Base-by-base conservation (phyloP, 2,329 filamentous ascomycete species). In the Hypoxylon sp. region DNA sequence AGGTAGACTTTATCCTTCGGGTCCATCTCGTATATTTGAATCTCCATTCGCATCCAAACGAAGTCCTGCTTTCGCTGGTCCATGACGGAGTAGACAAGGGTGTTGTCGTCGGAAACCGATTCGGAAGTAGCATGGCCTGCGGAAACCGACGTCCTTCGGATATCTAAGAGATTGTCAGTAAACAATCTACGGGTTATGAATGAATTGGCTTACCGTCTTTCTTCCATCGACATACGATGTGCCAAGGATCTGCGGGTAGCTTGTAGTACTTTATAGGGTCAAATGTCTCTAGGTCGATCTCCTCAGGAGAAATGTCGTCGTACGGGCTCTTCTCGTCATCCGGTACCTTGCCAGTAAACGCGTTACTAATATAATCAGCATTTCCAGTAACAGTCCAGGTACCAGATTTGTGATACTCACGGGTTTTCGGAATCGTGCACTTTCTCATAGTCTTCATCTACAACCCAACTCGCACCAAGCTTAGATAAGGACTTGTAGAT, bases 1-100 rank as follows among this genome's bases (percentile, higher is more conserved):
- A 99, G 89, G 78, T 94, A 98, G 69, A 95, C 94, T 57, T 92
- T 91, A 60, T 68, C 65, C 32, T 68, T 68, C 4, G 89, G 88
- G 77, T 98, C 94, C 82, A 98, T 93, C 74, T 93, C 91, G 78
- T 97, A 97, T 53, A 97, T 89, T 76, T 97, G 95, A 67, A 99
- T 97, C 69, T 97, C 94, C 76, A 99, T 88, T 75, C 97, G 95
- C 73, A 98, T 91, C 75, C 91, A 94, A n/a, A 96, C 89, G 57
- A 91, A 91, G 67, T 93, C 87, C 54, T 87, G 82, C 47, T 81
- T 76, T 11, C 80, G 77, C 34, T 78, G 80, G 50, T 81, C 79
- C 22, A 78, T 78, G 2, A 77, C 75, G 15, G 78, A 76, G 51
- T 78, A 78, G n/a, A 81, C 75, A 30, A 78, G 75, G 5, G 81